Evolutionary conservation across 169 alveolate species (phyloP), one percentile per base, ranked within the genome.

Genomic region (Neospora caninum): DNA sequence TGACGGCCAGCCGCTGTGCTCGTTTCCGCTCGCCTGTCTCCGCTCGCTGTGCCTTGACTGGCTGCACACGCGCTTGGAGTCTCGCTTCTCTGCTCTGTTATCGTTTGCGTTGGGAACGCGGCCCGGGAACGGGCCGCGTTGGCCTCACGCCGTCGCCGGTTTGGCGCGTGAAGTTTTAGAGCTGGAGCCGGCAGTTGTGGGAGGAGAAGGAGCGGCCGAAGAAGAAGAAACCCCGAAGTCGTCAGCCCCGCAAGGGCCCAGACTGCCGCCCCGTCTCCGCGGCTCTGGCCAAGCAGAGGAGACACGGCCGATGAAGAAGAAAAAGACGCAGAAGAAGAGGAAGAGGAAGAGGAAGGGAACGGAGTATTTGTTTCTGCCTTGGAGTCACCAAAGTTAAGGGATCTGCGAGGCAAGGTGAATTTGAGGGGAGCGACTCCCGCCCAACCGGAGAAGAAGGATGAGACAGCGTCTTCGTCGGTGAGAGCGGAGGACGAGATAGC

Each of bases 401-500:
- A 22, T 2, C 84, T 13, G 43, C 84, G 84, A 31, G 84, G 84
- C 25, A 73, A 43, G 16, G 39, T 27, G 49, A 73, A 43, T 25
- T 4, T 41, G 53, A 82, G 38, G 38, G 39, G 89, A 7, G 18
- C 38, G 41, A 42, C 69, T 4, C 89, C 89, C 18, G 67, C 69
- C 89, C 89, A 82, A n/a, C 89, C 89, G 67, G 38, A 42, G 64
- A 82, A 82, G 89, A 82, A 4, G 13, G 89, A 82, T 0, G 41
- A 1, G 34, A 82, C 64, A 0, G 89, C 89, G n/a, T 42, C 89
- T 4, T 41, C 54, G 38, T 82, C 89, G 89, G 25, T 10, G 41
- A 39, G 89, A 9, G 86, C 49, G 45, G 45, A 36, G 29, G 86
- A 20, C 1, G 49, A 9, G 9, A 20, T 2, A n/a, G 45, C 39